These are phyloP conservation scores for Cladosporium sp. DNA, from an alignment of 2,329 filamentous ascomycete species.

Conservation along the genomic window DNA sequence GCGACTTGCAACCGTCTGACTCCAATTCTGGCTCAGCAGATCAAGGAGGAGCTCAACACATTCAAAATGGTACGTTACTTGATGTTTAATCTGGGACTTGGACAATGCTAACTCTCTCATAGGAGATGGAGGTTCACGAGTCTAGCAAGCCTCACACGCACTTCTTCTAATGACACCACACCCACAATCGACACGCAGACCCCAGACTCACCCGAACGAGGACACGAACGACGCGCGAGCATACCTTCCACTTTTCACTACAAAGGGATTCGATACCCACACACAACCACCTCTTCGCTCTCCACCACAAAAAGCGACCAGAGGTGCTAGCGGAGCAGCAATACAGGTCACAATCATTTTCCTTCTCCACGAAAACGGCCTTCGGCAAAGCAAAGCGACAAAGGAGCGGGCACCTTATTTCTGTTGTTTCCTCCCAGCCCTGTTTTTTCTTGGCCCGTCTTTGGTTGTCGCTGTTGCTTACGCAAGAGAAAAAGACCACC, in stretches of 20 bases:
- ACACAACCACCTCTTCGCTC: background rate
- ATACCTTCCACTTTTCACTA: background rate
- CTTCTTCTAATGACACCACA: conserved; percentile 72
- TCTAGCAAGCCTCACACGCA: conserved; percentile 98
- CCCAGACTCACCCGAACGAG: conserved; percentile 4
- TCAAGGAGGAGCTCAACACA: conserved; percentile 97
- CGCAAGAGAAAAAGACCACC: background rate
- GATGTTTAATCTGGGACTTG: background rate
- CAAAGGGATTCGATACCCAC: background rate
- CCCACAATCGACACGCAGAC: conserved; percentile 4
- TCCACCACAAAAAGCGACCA: too few relatives aligned
- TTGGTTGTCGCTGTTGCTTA: background rate
- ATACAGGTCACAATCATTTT: background rate
- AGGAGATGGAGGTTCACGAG: conserved; percentile 99
- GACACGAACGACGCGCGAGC: conserved; percentile 7
- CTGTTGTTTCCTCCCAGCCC: background rate
- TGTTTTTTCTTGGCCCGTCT: too few relatives aligned
- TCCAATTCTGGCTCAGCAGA: conserved; percentile 94
- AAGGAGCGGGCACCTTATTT: background rate
- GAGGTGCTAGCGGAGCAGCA: background rate
- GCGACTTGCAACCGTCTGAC: conserved; percentile 97
- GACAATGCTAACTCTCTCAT: conserved; percentile 34
- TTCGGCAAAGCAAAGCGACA: background rate
- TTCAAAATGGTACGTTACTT: conserved; percentile 87
- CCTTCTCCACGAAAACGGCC: background rate